Base-by-base conservation (phyloP, 2,329 filamentous ascomycete genomes). In the Botryotinia narcissicola region DNA sequence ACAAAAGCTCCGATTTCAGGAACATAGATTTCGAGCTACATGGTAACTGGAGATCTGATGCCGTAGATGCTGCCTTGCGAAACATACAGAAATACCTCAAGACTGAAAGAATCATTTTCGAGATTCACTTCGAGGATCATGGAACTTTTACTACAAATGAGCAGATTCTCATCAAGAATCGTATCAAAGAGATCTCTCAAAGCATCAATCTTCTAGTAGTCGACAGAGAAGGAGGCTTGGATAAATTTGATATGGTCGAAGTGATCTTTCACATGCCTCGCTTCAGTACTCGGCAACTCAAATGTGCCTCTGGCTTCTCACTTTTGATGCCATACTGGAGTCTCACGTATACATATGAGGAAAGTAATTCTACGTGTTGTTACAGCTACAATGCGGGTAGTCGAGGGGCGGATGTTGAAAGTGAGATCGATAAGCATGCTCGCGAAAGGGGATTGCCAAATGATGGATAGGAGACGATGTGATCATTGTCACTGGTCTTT, bases 361-460 rank as follows among this genome's bases (percentile, higher is more conserved):
- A 4, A 5, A 8, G 5, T 18, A 16, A 29, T 8, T 16, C 6
- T 54, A 12, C 12, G 25, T 0, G 2, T 8, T 29, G 51, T 29
- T 54, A 8, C 51, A 16, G 1, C 1, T 6, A 16, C 6, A 2
- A 16, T 0, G 14, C 5, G 3, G 2, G 5, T 54, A 16, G 51
- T 54, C 5, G 0, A 54, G 5, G 51, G 51, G 51, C 3, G 12
- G 25, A 54, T 16, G 4, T 54, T 16, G 51, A 29, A 29, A n/a
- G 14, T n/a, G 2, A 29, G 5, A 54, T 54, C 25, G 25, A 54
- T 29, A 29, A 16, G 10, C 25, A n/a, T 8, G 51, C 51, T 29
- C 12, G 3, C 12, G 12, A 54, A 25, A 54, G 1, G 12, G 3
- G 12, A 8, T 16, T 54, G 25, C 51, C 51, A 2, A 54, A 29